Conservation (phyloP, 306 rosid genomes). For the Dicorynia guianensis region DNA sequence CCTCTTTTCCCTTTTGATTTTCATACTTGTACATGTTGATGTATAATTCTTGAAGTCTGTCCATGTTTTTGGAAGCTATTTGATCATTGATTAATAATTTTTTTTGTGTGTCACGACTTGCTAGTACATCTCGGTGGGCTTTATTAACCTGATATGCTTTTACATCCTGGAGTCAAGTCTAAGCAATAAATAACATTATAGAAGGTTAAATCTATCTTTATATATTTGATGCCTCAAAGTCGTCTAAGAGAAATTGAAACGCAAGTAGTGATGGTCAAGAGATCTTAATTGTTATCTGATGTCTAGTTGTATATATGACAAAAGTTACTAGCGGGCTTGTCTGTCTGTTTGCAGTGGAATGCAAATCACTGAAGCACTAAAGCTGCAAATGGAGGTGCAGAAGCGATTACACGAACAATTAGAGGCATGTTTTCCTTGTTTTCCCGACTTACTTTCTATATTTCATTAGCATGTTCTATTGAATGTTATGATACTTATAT, state of each 20-base stretch:
- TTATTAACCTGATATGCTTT: slow-evolving; percentile 12
- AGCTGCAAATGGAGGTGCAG: slow-evolving; percentile 99
- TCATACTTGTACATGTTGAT: slow-evolving; percentile 24
- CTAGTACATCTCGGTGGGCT: not conserved
- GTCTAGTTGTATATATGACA: slow-evolving; percentile 19
- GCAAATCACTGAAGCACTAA: slow-evolving; percentile 95
- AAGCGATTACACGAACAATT: slow-evolving; percentile 96
- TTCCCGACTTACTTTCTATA: slow-evolving; percentile 26
- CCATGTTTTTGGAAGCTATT: no score
- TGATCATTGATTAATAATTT: no score
- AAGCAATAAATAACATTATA: not conserved
- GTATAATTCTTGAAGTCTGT: not conserved
- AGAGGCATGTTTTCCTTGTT: slow-evolving; percentile 68
- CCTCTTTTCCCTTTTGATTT: slow-evolving; percentile 14
- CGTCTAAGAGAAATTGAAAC: not conserved
- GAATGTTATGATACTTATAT: slow-evolving; percentile 17
- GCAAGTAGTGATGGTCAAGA: slow-evolving; percentile 11
- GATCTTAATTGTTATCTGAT: slow-evolving; percentile 27
- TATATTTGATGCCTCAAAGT: slow-evolving; percentile 16
- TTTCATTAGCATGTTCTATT: slow-evolving; percentile 9
- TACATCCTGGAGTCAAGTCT: slow-evolving; percentile 23
- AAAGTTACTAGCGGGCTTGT: slow-evolving; percentile 6
- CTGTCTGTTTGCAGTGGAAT: slow-evolving; percentile 73
- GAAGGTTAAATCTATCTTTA: not conserved
- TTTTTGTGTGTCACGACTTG: not conserved